Evolutionary conservation across 768 basidiomycete genomes (phyloP), one percentile per base, ranked within the genome.

Genomic region (Harrya chromipes): DNA sequence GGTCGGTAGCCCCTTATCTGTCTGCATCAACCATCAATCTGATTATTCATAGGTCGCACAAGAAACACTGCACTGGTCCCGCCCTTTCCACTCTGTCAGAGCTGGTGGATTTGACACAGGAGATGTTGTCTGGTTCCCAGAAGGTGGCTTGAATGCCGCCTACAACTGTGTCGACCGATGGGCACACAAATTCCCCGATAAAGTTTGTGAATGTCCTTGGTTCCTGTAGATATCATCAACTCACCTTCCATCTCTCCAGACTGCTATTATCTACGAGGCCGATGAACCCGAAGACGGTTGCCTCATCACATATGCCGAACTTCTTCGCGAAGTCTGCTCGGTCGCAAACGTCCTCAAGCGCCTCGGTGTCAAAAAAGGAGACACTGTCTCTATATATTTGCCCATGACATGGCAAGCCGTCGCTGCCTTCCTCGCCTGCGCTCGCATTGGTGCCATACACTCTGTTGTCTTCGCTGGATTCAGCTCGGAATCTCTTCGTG

Each of bases 121-220:
- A 24, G 91, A 97, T 65, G 84, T 95, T 51, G 79, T 80, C 54
- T 98, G 95, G 95, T 98, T 97, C 80, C 92, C 92, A 5, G 94
- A 99, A 61, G 95, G 95, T 26, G 85, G 77, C 4, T 71, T 95
- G 58, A 97, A 94, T 63, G 95, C 87, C 1, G 84, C 92, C 9
- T 98, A 98, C 78, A 99, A 99, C 71, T 95, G 93, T 62, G 91
- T 99, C 43, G 97, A 99, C 68, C 83, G 95, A 49, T 94, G 92
- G 86, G 95, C 91, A 14, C 94, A 87, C 74, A 81, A 84, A 64
- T 73, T 94, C 62, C 97, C 95, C 0, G 73, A 97, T 67, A 85
- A 83, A 73, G 87, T 27, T 6, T 27, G 26, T 83, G 49, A 40
- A n/a, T 37, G 27, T 10, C 37, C 20, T 40, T 20, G 10, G 12